Base-by-base conservation (phyloP, 2,329 filamentous ascomycete genomes). In the Aspergillus texensis region DNA sequence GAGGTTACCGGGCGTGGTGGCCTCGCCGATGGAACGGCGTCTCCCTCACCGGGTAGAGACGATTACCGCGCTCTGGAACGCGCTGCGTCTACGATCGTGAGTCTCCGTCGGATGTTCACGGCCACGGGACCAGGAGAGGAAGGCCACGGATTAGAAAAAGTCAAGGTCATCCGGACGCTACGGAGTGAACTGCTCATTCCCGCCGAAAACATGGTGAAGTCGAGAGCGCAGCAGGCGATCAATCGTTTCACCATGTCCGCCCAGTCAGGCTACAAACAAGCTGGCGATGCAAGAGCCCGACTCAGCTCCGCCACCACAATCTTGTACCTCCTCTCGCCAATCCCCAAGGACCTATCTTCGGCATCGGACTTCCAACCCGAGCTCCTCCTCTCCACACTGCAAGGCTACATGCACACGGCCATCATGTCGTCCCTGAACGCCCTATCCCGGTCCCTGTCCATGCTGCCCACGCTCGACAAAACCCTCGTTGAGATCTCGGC, bases 1-100 rank as follows among this genome's bases (percentile, higher is more conserved):
- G 93, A 96, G 76, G 81, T 92, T 6, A 84, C 82, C 2, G 80
- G 82, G 2, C 76, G 80, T 19, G 72, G 67, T 30, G 68, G 65
- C 60, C 72, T 62, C 36, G 74, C 54, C 59, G 75, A 81, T 64
- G 58, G 72, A 68, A 34, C 69, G 69, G 64, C 73, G 3, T 61
- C 66, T 3, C 46, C 64, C 1, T 46, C 65, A 16, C 65, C 77
- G 2, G 76, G 74, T 62, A 88, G 86, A 66, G 90, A 93, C 69
- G 92, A 95, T 68, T 89, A 94, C 70, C 84, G 88, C 50, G 90
- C 91, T 1, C 85, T 97, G 72, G 87, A 96, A n/a, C 85, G 92
- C 50, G 95, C 92, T 57, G 88, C 92, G 0, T 88, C 93, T 74
- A 94, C 92, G 0, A 82, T 98, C 10, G 75, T 97, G 8, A 90